Base-by-base conservation (phyloP, 2,329 filamentous ascomycete species). In the Passalora sequoiae region DNA sequence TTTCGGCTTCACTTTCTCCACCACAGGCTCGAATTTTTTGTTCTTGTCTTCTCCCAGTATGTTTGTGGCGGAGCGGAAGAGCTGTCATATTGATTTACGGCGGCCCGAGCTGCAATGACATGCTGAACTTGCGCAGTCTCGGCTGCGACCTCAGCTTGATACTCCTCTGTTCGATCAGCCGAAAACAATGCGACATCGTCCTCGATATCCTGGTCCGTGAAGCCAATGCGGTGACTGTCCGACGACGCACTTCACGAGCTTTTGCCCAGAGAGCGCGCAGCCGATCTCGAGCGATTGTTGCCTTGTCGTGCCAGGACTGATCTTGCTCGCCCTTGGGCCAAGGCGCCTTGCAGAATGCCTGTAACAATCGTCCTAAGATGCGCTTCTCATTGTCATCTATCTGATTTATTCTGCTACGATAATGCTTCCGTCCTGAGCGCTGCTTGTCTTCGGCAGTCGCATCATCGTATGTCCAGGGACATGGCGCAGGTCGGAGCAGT, bases 311-410 rank as follows among this genome's bases (percentile, higher is more conserved):
- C 40, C 40, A 43, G 4, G 16, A 21, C 15, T 27, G 16, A 24
- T 43, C 40, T 13, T 29, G 31, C 31, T 43, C 37, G 12, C 40
- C 40, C 4, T 7, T 33, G 3, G 38, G 38, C 38, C 38, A 41
- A 12, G 27, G 29, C 10, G 17, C 17, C 27, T 41, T 21, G 38
- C 20, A 8, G 19, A 33, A n/a, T n/a, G 10, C 19, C 10, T 31
- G 8, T 3, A 41, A 20, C 17, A 41, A 19, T 4, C 9, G 3
- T 10, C 12, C 19, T 8, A 32, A 12, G 19, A 32, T 13, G n/a
- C 5, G 28, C 6, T 10, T 30, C 28, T 30, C 28, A 10, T 6
- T 10, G 4, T 30, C 28, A n/a, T 10, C 16, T 15, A 30, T 30
- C 6, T 30, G n/a, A 15, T 15, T 15, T 6, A 15, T 30, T 6